These are phyloP conservation scores for Penicillium coffeae DNA, from an alignment of 495 filamentous ascomycete genomes.

Conservation along the genomic window DNA sequence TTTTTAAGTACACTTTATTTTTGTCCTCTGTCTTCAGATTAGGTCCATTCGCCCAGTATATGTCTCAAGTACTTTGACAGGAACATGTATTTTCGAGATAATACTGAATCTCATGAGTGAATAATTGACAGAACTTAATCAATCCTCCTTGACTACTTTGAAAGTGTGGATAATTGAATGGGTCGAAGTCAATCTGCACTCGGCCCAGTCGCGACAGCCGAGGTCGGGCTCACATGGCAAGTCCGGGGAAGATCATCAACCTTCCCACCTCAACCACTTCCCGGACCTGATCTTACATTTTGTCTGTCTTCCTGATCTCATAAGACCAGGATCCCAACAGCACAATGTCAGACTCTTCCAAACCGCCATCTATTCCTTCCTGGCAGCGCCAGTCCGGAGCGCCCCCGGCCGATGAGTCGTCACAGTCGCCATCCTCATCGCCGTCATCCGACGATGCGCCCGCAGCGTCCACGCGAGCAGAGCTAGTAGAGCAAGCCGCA, in stretches of 20 bases:
- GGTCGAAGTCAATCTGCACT: no score
- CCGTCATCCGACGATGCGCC: slow-evolving; percentile 33
- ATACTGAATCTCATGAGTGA: no score
- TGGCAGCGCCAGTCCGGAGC: slow-evolving; percentile 39
- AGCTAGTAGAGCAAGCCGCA: slow-evolving; percentile 64
- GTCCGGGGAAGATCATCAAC: slow-evolving; percentile 4
- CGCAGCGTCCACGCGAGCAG: slow-evolving; percentile 28
- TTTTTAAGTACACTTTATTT: no score
- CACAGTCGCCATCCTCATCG: slow-evolving; percentile 25
- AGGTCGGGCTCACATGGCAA: slow-evolving; percentile 6
- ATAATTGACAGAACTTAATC: no score
- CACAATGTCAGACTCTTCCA: slow-evolving; percentile 38
- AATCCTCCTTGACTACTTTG: no score
- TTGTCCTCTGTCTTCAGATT: slow-evolving; percentile 1
- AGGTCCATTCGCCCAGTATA: neutral
- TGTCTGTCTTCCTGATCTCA: slow-evolving; percentile 4
- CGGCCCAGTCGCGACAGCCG: slow-evolving; percentile 1
- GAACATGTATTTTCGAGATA: no score
- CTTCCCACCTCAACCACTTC: neutral
- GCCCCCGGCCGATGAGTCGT: slow-evolving; percentile 15
- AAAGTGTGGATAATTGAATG: no score
- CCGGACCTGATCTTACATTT: neutral
- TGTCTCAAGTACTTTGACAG: no score
- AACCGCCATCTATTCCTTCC: slow-evolving; percentile 39
- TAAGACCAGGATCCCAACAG: slow-evolving; percentile 6